These are phyloP conservation scores for Peribolospora baueri DNA, from an alignment of 768 basidiomycete species.

Conservation along the genomic window DNA sequence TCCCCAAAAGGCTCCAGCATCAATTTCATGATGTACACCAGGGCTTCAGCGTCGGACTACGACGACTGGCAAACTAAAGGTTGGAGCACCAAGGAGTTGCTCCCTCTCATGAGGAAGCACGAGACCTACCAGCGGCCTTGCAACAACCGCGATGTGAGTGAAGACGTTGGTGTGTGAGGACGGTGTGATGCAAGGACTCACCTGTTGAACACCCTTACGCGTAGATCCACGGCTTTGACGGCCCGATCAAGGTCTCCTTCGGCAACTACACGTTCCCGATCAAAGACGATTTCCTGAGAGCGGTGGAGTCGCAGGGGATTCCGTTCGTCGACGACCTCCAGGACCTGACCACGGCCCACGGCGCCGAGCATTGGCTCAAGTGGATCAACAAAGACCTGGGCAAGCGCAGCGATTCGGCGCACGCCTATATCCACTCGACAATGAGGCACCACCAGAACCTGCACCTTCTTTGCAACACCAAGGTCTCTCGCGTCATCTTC, in stretches of 20 bases:
- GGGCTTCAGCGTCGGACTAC: constrained; percentile 1
- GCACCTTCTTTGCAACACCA: constrained; percentile 39
- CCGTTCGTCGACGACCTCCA: constrained; percentile 33
- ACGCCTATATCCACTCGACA: constrained; percentile 45
- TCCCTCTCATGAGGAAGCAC: constrained; percentile 50
- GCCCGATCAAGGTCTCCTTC: constrained; percentile 49
- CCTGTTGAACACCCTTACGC: too few relatives aligned
- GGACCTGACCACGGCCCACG: constrained; percentile 34
- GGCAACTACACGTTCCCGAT: constrained; percentile 29
- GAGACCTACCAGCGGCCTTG: constrained; percentile 54
- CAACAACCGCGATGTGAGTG: constrained; percentile 24
- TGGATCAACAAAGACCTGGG: constrained; percentile 53
- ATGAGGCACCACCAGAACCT: constrained; percentile 45
- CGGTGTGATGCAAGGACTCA: too few relatives aligned
- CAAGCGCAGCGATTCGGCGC: constrained; percentile 44
- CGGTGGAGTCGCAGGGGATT: constrained; percentile 4
- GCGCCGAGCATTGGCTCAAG: constrained; percentile 39
- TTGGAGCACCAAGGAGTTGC: constrained; percentile 26
- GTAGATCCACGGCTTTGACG: constrained; percentile 41
- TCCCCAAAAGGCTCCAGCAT: constrained; percentile 24
- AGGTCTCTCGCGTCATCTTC: constrained; percentile 45
- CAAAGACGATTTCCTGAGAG: constrained; percentile 37
- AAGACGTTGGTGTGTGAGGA: too few relatives aligned
- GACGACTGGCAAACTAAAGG: constrained; percentile 47
- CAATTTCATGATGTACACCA: constrained; percentile 57